Conservation (phyloP, 2,329 filamentous ascomycete species). For the Fusarium sp. region DNA sequence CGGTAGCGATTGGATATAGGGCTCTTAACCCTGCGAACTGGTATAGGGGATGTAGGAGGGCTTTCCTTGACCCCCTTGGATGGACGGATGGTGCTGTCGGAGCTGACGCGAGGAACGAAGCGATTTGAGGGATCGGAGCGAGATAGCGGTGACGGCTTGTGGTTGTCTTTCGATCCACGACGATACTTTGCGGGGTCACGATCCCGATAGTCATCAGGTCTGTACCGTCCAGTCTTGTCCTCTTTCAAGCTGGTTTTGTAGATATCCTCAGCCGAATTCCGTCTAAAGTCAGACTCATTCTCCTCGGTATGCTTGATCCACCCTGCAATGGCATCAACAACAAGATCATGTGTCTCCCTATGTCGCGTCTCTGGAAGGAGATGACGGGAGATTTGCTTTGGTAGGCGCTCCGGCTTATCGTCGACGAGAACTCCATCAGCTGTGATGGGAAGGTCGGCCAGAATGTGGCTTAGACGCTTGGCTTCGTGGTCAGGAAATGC, state of each 20-base stretch:
- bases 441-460: conserved; percentile 77
- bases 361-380: conserved; percentile 75
- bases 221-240: conserved; percentile 30
- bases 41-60: conserved; percentile 20
- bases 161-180: conserved; percentile 34
- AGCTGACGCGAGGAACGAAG: conserved; percentile 30
- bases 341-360: conserved; percentile 66
- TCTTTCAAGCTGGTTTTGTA: conserved; percentile 32
- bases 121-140: conserved; percentile 35
- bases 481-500: conserved; percentile 83
- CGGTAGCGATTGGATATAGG: conserved; percentile 43
- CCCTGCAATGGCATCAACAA: conserved; percentile 71
- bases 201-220: conserved; percentile 38
- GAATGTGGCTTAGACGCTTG: conserved; percentile 75
- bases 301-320: conserved; percentile 49
- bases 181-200: conserved; percentile 33
- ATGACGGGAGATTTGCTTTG: conserved; percentile 80
- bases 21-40: conserved; percentile 37
- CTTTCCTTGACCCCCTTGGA: conserved; percentile 24
- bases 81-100: conserved; percentile 35
- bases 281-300: conserved; percentile 28
- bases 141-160: conserved; percentile 33
- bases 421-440: conserved; percentile 68
- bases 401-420: conserved; percentile 78
- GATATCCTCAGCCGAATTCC: conserved; percentile 31